Percentiles rank a stretch among this genome's conserved stretches.
phyloP scores from a whole-genome alignment of 192 early-diverging fungal species.

The Coemansia nantahalensis region DNA sequence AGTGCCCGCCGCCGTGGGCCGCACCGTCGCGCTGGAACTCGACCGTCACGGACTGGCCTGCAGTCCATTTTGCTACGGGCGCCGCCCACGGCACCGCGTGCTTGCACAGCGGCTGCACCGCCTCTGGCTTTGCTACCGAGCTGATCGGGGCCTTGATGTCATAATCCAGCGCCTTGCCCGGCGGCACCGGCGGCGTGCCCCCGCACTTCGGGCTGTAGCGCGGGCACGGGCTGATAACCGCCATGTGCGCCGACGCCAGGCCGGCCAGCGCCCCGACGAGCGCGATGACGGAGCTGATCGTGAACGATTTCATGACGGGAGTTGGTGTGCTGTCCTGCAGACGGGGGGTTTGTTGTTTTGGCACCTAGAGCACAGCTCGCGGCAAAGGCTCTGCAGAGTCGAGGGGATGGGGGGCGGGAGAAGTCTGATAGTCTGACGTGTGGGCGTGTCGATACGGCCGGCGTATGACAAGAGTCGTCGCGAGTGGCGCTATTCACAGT shows the following conservation, averaged over 20 bases:
- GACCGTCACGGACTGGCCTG: conserved; percentile 52
- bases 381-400: too few relatives aligned
- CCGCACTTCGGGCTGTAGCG: conserved; percentile 18
- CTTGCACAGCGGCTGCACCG: conserved; percentile 31
- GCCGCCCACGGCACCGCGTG: conserved; percentile 18
- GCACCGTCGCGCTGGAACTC: conserved; percentile 26
- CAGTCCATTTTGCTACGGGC: conserved; percentile 40
- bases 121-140: background rate
- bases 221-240: conserved; percentile 30
- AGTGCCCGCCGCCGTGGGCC: conserved; percentile 60
- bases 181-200: background rate
- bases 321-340: too few relatives aligned
- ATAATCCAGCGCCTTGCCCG: background rate
- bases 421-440: too few relatives aligned
- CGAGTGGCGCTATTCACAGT: too few relatives aligned
- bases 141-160: conserved; percentile 12
- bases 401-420: too few relatives aligned
- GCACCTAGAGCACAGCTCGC: too few relatives aligned
- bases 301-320: too few relatives aligned
- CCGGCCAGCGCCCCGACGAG: conserved; percentile 1
- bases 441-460: too few relatives aligned
- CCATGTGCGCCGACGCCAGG: conserved; percentile 24
- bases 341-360: too few relatives aligned
- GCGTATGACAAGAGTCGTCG: too few relatives aligned
- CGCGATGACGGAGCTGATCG: too few relatives aligned